A percentile compares a stretch with the other conserved stretches of the same genome.
phyloP scores from a whole-genome alignment of 2,329 filamentous ascomycete species.

The Corynespora cassiicola region DNA sequence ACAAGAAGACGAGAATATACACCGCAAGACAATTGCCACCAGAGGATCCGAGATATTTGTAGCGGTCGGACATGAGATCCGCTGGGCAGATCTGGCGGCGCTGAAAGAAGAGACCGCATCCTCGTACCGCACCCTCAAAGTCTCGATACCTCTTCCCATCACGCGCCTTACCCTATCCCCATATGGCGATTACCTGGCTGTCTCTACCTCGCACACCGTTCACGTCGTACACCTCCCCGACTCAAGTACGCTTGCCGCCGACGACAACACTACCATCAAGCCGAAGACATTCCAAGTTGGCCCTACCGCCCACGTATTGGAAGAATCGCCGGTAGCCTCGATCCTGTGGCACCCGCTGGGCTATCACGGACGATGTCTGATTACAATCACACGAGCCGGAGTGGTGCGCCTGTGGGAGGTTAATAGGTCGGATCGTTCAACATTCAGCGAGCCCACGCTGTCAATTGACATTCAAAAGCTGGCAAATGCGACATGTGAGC shows the following conservation, averaged over 20 bases:
- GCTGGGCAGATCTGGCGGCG: slow-evolving; percentile 85
- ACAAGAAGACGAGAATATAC: slow-evolving; percentile 42
- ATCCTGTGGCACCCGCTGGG: slow-evolving; percentile 93
- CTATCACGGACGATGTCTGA: slow-evolving; percentile 78
- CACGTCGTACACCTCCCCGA: slow-evolving; percentile 89
- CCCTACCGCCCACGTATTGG: slow-evolving; percentile 88
- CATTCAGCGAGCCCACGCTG: slow-evolving; percentile 82
- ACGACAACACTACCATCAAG: slow-evolving; percentile 73
- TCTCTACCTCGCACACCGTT: slow-evolving; percentile 85
- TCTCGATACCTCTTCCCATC: slow-evolving; percentile 81
- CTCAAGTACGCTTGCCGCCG: slow-evolving; percentile 73
- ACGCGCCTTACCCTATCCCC: slow-evolving; percentile 86
- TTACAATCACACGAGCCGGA: slow-evolving; percentile 88
- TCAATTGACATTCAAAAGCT: slow-evolving; percentile 90
- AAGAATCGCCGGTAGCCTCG: slow-evolving; percentile 79
- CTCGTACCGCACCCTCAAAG: slow-evolving; percentile 64
- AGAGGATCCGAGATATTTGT: slow-evolving; percentile 89
- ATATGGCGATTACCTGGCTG: slow-evolving; percentile 79
- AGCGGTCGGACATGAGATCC: slow-evolving; percentile 85
- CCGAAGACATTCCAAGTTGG: slow-evolving; percentile 91
- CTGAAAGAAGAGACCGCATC: slow-evolving; percentile 67
- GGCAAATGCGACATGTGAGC: slow-evolving; percentile 79
- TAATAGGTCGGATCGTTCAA: slow-evolving; percentile 81
- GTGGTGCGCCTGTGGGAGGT: slow-evolving; percentile 91
- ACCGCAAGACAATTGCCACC: slow-evolving; percentile 72